Evolutionary conservation across 495 filamentous ascomycete genomes (phyloP).

Genomic region (Peziza echinospora): DNA sequence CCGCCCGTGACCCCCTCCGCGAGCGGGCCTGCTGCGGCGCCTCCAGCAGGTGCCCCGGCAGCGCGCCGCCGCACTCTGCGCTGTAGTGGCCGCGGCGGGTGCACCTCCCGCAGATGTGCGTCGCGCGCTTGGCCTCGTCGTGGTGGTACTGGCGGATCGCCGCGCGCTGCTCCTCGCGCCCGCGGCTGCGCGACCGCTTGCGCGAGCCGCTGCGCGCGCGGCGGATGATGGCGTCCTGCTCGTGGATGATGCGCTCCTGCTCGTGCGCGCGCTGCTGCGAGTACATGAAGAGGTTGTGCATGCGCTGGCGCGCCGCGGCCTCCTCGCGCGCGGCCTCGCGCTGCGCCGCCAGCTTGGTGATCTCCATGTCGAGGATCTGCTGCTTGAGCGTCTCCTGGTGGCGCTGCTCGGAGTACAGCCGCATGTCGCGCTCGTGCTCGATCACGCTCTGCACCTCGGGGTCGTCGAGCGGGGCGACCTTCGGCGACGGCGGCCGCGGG

Average conservation of each 20-base stretch:
- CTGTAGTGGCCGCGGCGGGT: background rate
- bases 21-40: background rate
- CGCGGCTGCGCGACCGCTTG: background rate
- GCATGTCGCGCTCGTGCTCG: background rate
- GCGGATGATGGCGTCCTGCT: too few species aligned
- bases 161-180: background rate
- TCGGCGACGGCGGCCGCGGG: background rate
- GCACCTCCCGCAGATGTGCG: background rate
- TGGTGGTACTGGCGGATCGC: too few species aligned
- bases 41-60: too few species aligned
- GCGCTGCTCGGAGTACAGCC: background rate
- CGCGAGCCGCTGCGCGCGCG: background rate
- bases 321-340: background rate
- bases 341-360: background rate
- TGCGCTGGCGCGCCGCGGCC: background rate
- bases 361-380: background rate
- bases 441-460: background rate
- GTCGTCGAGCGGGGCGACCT: background rate
- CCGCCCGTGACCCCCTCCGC: background rate
- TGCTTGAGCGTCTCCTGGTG: background rate
- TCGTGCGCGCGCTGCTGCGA: background rate
- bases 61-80: background rate
- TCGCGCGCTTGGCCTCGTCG: background rate
- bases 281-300: background rate
- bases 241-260: too few species aligned